Percentiles rank a stretch among this genome's conserved stretches.
Evolutionary conservation across 2,329 filamentous ascomycete genomes (phyloP).

Genomic region (Neocucurbitaria cava): DNA sequence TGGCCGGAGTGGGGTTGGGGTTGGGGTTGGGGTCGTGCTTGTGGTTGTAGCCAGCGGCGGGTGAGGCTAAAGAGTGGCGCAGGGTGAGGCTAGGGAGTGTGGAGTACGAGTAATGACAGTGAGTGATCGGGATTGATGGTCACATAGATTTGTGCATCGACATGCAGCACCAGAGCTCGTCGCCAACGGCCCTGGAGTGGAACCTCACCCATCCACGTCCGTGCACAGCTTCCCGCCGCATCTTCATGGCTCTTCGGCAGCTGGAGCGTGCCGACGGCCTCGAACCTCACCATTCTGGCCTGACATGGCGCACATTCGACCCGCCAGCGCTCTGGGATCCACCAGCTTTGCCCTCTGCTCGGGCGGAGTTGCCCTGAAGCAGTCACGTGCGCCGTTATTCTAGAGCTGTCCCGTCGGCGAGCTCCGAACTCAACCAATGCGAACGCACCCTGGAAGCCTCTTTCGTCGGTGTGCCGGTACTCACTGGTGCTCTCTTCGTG

Average conservation of each 20-base stretch:
- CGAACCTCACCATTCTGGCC: conserved; percentile 30
- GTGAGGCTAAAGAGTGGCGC: conserved; percentile 13
- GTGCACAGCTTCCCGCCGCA: conserved; percentile 1
- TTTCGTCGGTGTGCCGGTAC: conserved; percentile 24
- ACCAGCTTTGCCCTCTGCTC: conserved; percentile 4
- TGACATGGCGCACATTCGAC: conserved; percentile 26
- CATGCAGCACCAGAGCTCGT: neutral
- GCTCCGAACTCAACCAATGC: conserved; percentile 43
- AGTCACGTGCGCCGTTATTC: conserved; percentile 38
- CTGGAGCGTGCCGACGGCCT: neutral
- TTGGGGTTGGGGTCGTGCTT: too few species aligned
- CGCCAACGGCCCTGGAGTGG: neutral
- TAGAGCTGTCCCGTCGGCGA: conserved; percentile 29
- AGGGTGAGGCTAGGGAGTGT: conserved; percentile 21
- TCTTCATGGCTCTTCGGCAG: neutral
- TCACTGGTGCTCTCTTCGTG: conserved; percentile 32
- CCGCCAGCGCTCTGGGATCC: conserved; percentile 12
- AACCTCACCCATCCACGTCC: neutral
- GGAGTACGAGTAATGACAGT: conserved; percentile 11
- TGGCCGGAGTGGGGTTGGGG: conserved; percentile 26
- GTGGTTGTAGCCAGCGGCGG: conserved; percentile 16
- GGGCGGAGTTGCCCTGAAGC: conserved; percentile 14
- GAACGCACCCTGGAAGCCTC: conserved; percentile 30
- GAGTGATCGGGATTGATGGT: conserved; percentile 9
- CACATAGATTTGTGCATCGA: neutral